These are phyloP conservation scores for Skeletonema tropicum DNA, from an alignment of 108 stramenopile species.

Conservation along the genomic window DNA sequence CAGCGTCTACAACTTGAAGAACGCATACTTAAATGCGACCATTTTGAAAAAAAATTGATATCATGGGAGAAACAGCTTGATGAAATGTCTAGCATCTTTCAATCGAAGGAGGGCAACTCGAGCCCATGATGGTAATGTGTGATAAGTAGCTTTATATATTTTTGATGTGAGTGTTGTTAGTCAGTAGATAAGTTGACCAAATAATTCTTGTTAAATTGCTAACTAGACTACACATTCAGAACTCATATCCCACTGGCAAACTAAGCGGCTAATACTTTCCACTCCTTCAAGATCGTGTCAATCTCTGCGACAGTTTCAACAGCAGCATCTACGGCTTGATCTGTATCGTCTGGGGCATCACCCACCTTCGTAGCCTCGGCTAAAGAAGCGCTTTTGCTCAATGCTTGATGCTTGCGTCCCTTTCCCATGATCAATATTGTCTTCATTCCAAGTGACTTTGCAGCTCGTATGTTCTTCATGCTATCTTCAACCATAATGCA, in stretches of 20 bases:
- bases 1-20: too few species aligned
- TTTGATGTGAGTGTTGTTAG: not conserved
- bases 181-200: not conserved
- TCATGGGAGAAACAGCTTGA: too few species aligned
- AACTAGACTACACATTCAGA: not conserved
- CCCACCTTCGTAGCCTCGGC: slow-evolving; percentile 61
- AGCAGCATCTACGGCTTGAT: slow-evolving; percentile 71
- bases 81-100: slow-evolving; percentile 37
- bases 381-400: slow-evolving; percentile 3
- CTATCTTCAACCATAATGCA: slow-evolving; percentile 88
- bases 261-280: slow-evolving; percentile 35
- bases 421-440: slow-evolving; percentile 70
- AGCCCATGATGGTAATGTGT: not conserved
- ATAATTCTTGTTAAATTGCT: not conserved
- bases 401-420: slow-evolving; percentile 21
- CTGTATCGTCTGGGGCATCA: slow-evolving; percentile 58
- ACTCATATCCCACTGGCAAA: not conserved
- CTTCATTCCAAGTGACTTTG: slow-evolving; percentile 77
- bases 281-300: slow-evolving; percentile 40
- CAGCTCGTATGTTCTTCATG: slow-evolving; percentile 85
- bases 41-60: too few species aligned
- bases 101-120: slow-evolving; percentile 9
- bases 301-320: slow-evolving; percentile 69
- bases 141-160: not conserved
- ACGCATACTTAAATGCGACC: too few species aligned